Evolutionary conservation across 345 rosid genomes (phyloP).

Genomic region (Citrus medica): DNA sequence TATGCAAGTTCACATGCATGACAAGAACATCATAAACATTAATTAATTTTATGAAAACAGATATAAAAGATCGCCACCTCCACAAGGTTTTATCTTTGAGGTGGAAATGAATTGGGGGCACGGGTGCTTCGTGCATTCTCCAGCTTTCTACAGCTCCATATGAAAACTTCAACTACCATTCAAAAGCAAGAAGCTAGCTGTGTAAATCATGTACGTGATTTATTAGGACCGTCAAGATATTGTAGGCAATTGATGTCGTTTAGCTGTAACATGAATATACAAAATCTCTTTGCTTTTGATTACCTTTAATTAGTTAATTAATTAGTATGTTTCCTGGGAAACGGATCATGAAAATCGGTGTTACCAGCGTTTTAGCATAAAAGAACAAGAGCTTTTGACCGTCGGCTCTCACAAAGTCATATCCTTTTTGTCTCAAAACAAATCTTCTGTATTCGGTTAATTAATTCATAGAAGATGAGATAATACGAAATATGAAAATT

Average conservation of each 20-base stretch:
- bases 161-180: constrained; percentile 11
- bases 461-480: not conserved
- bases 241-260: not conserved
- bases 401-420: not conserved
- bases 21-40: constrained; percentile 15
- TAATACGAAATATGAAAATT: not conserved
- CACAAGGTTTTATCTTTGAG: not conserved
- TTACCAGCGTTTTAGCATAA: constrained; percentile 23
- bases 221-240: not conserved
- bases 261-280: not conserved
- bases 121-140: constrained; percentile 37
- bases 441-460: not conserved
- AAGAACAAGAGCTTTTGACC: constrained; percentile 43
- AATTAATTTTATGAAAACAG: not conserved
- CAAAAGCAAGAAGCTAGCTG: not conserved
- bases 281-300: not conserved
- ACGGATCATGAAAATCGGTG: constrained; percentile 26
- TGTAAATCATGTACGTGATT: not conserved
- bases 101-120: constrained; percentile 32
- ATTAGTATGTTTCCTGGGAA: constrained; percentile 17
- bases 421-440: not conserved
- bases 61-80: not conserved
- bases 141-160: constrained; percentile 1
- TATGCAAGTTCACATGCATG: constrained; percentile 24
- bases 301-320: not conserved